Base-by-base conservation (phyloP, 75 land plant genomes). In the Pinus tabuliformis region DNA sequence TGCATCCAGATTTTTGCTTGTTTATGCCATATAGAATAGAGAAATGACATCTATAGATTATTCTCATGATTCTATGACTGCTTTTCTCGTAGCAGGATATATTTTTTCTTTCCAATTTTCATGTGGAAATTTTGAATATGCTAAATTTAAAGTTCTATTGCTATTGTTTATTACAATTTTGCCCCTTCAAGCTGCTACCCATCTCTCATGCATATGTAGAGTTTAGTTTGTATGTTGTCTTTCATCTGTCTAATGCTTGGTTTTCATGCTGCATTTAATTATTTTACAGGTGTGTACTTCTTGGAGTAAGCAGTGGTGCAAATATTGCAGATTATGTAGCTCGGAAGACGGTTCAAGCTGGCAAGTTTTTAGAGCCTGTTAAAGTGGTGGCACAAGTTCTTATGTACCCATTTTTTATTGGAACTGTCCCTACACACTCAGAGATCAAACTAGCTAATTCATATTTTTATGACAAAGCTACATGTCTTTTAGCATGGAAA, bases 271-370 rank as follows among this genome's bases (percentile, higher is more conserved):
- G 13, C 72, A 20, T 39, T 39, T 20, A 42, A 49, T 39, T 49
- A 36, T 78, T 57, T 73, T 85, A 59, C 87, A 94, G 94, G 84
- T 92, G 95, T 77, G 88, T 91, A 30, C 86, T 94, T 26, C 86
- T 94, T 64, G 97, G 97, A 12, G 88, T 84, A 64, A 91, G 97
- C 86, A 85, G 90, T 71, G 97, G 97, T 21, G 85, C 92, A 70
- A 94, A 91, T 66, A 92, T 94, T 78, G 97, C 97, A 26, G 90
- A 94, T 63, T 84, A 83, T 81, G 94, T 94, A 56, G 88, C 94
- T 58, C 86, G 91, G 61, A 86, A 85, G 71, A 85, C 86, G 18
- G 83, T 94, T 16, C 89, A 88, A 61, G 84, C 84, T 56, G 86
- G 91, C 2, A 86, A 76, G 80, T 83, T 85, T 33, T 58, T 94